phyloP scores from a whole-genome alignment of 1,284 basidiomycete species.

The Ceratobasidium sp. region DNA sequence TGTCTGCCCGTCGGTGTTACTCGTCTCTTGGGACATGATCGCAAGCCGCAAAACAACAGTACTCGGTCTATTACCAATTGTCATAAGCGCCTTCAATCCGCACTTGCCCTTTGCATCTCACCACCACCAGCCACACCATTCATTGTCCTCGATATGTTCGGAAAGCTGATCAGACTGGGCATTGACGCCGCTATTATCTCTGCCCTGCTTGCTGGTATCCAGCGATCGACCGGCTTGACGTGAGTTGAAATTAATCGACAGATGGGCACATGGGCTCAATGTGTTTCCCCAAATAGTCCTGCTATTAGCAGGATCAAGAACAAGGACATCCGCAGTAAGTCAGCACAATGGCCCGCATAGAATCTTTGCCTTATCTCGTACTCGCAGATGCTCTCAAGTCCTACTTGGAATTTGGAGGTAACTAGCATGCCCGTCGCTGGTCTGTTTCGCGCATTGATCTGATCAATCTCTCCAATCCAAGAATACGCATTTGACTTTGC shows the following conservation, averaged over 20 bases:
- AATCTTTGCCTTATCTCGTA: conserved; percentile 32
- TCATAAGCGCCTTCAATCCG: conserved; percentile 25
- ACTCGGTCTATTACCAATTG: conserved; percentile 20
- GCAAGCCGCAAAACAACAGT: conserved; percentile 23
- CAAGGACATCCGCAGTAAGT: conserved; percentile 82
- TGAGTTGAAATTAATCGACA: conserved; percentile 52
- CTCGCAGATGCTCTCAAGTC: conserved; percentile 67
- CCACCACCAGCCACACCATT: conserved; percentile 3
- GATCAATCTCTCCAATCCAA: background rate
- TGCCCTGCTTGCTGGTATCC: conserved; percentile 79
- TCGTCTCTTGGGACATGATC: conserved; percentile 26
- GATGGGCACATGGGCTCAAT: conserved; percentile 1
- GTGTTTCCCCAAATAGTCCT: conserved; percentile 55
- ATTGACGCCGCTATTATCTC: conserved; percentile 79
- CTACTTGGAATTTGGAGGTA: conserved; percentile 76
- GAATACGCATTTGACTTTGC: conserved; percentile 85
- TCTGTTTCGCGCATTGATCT: background rate
- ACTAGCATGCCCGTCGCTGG: conserved; percentile 5
- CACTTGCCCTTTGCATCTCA: conserved; percentile 14
- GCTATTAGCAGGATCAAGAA: conserved; percentile 74
- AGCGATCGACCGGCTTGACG: conserved; percentile 81
- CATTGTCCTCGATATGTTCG: conserved; percentile 56
- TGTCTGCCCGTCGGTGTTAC: conserved; percentile 1
- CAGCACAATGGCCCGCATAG: conserved; percentile 7
- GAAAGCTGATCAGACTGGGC: conserved; percentile 69